Evolutionary conservation across 192 early-diverging fungal species (phyloP).

Genomic region (Entomortierella lignicola): DNA sequence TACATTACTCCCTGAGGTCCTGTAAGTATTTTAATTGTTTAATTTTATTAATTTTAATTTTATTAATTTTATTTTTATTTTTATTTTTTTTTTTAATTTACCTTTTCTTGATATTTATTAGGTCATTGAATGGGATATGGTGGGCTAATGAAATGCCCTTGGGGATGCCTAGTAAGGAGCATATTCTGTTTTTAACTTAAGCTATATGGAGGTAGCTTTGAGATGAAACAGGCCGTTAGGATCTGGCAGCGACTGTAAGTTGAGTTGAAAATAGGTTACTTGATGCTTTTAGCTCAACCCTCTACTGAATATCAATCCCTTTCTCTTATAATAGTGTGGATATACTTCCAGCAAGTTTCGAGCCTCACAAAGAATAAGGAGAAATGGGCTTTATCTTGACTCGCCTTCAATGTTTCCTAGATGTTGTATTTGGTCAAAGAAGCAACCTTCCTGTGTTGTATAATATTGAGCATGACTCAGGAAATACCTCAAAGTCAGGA

Average conservation of each 20-base stretch:
- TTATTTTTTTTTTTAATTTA: neutral
- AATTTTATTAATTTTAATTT: too few species aligned
- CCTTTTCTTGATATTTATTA: neutral
- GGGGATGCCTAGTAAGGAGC: neutral
- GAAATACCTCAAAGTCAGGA: neutral
- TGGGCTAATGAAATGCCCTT: neutral
- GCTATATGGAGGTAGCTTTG: neutral
- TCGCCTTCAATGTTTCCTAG: neutral
- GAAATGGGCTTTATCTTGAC: slow-evolving; percentile 2
- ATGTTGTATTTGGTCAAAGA: slow-evolving; percentile 1
- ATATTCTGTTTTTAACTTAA: too few species aligned
- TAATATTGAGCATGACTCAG: slow-evolving; percentile 1
- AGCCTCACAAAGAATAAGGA: neutral
- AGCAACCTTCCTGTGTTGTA: neutral
- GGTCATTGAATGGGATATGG: slow-evolving; percentile 6
- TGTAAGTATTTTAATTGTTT: slow-evolving; percentile 2
- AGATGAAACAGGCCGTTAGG: neutral
- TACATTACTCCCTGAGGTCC: neutral
- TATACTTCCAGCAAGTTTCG: neutral
- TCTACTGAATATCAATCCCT: neutral
- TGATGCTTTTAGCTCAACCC: neutral
- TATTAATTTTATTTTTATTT: neutral
- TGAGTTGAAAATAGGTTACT: neutral
- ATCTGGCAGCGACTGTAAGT: neutral
- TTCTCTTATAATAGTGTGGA: neutral